Conservation (phyloP, 2,329 filamentous ascomycete genomes). For the Ceratocystis diversiconidia region DNA sequence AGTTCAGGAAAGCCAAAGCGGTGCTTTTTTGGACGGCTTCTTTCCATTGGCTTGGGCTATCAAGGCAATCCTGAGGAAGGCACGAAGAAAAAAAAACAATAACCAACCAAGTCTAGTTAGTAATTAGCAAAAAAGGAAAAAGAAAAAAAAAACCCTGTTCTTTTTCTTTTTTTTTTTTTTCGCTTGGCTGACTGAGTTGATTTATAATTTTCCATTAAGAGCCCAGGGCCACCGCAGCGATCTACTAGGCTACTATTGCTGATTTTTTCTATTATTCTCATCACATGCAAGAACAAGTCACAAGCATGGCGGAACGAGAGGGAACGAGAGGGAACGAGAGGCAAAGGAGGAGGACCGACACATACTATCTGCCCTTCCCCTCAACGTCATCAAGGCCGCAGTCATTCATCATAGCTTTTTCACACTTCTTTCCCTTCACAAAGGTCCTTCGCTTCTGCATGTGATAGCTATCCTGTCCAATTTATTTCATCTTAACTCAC, state of each 20-base stretch:
- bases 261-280: too few relatives aligned
- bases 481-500: too few relatives aligned
- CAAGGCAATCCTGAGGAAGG: background rate
- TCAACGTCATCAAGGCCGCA: too few relatives aligned
- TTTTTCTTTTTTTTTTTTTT: background rate
- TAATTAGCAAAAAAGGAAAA: background rate
- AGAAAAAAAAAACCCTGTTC: background rate
- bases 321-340: too few relatives aligned
- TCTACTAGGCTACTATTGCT: too few relatives aligned
- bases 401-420: too few relatives aligned
- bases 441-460: background rate
- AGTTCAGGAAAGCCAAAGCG: background rate
- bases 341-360: too few relatives aligned
- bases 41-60: background rate
- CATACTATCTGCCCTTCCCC: too few relatives aligned
- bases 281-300: constrained; percentile 1
- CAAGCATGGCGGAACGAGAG: background rate
- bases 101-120: background rate
- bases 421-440: background rate
- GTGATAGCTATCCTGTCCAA: too few relatives aligned
- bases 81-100: background rate
- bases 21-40: background rate
- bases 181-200: background rate
- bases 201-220: too few relatives aligned
- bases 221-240: too few relatives aligned